These are phyloP conservation scores for Pyrrhoderma noxium DNA, from an alignment of 1,284 basidiomycete species.

Conservation along the genomic window DNA sequence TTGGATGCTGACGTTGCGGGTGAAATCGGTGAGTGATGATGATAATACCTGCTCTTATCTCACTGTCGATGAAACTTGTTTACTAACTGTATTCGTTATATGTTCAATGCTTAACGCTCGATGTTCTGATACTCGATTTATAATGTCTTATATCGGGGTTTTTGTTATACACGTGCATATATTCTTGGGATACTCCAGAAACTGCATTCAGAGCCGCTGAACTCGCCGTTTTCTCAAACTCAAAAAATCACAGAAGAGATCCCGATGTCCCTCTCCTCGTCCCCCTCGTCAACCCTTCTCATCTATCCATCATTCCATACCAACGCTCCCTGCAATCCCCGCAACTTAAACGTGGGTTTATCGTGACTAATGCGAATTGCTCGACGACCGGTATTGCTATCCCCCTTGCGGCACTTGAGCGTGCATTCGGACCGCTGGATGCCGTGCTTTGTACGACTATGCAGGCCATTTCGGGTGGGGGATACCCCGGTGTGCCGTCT, in stretches of 20 bases:
- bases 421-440: slow-evolving; percentile 89
- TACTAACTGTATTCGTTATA: neutral
- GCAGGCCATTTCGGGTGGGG: slow-evolving; percentile 96
- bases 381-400: slow-evolving; percentile 94
- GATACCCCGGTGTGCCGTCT: slow-evolving; percentile 89
- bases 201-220: slow-evolving; percentile 82
- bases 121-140: too few species aligned
- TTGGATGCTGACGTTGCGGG: slow-evolving; percentile 93
- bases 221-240: slow-evolving; percentile 92
- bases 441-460: slow-evolving; percentile 89
- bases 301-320: slow-evolving; percentile 80
- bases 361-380: slow-evolving; percentile 98
- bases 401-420: slow-evolving; percentile 88
- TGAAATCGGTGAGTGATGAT: slow-evolving; percentile 69
- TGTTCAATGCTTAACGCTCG: neutral
- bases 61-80: neutral
- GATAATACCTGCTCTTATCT: slow-evolving; percentile 16
- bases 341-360: slow-evolving; percentile 82
- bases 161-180: too few species aligned
- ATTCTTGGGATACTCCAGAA: too few species aligned
- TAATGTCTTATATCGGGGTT: too few species aligned
- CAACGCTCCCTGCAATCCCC: slow-evolving; percentile 70
- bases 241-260: slow-evolving; percentile 95
- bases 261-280: slow-evolving; percentile 95
- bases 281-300: slow-evolving; percentile 89